A percentile compares a stretch with the other conserved stretches of the same genome.
phyloP scores from a whole-genome alignment of 2,329 filamentous ascomycete species.

The Diplodia scrobiculata region DNA sequence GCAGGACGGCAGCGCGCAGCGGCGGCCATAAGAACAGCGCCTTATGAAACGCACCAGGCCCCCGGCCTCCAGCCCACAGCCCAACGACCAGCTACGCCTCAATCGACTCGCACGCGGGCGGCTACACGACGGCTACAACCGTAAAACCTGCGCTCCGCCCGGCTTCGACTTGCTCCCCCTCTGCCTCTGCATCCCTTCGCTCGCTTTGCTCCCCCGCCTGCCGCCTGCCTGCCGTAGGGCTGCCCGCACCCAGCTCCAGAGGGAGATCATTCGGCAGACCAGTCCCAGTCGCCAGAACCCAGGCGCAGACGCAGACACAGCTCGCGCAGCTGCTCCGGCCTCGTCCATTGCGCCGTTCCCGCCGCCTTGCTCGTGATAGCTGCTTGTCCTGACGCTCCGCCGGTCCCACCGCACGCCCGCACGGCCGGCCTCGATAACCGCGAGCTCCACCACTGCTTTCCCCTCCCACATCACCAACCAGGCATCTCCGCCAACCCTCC shows the following conservation, averaged over 20 bases:
- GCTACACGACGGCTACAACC: constrained; percentile 23
- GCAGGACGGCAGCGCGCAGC: neutral
- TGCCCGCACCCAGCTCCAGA: constrained; percentile 1
- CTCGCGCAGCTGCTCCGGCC: neutral
- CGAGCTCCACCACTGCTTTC: constrained; percentile 15
- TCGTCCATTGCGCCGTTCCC: constrained; percentile 11
- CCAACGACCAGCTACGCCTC: constrained; percentile 22
- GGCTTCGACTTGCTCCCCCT: neutral
- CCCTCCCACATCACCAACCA: constrained; percentile 4
- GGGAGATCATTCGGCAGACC: constrained; percentile 20
- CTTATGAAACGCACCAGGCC: constrained; percentile 15
- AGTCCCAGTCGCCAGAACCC: neutral
- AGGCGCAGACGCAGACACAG: neutral
- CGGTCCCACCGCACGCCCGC: constrained; percentile 16
- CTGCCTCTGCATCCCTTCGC: constrained; percentile 15
- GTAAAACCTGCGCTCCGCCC: constrained; percentile 12
- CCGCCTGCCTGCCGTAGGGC: constrained; percentile 5
- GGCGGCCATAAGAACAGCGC: constrained; percentile 17
- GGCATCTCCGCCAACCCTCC: neutral
- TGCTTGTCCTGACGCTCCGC: neutral
- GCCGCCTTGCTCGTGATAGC: neutral
- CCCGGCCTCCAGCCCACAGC: neutral
- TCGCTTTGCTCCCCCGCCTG: neutral
- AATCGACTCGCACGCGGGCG: constrained; percentile 21
- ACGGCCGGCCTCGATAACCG: constrained; percentile 19